A percentile compares a stretch with the other conserved stretches of the same genome.
Evolutionary conservation across 108 stramenopile species (phyloP).

Genomic region (Conticribra guillardii): DNA sequence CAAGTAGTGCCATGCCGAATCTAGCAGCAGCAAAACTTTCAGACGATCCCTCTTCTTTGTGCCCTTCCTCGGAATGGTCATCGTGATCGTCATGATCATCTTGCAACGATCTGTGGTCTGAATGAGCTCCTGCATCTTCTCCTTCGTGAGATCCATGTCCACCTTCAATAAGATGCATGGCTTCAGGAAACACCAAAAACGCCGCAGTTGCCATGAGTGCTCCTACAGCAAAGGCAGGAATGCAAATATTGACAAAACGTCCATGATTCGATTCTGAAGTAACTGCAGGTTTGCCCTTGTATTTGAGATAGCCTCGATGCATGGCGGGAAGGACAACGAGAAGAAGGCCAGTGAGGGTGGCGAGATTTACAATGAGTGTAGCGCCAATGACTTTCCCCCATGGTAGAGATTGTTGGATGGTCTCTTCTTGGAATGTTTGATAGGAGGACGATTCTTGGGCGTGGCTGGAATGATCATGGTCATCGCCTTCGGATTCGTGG

Average conservation of each 20-base stretch:
- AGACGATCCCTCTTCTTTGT: neutral
- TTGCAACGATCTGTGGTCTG: too few relatives aligned
- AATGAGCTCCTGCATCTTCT: constrained; percentile 10
- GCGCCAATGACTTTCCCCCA: constrained; percentile 60
- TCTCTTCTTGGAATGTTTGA: neutral
- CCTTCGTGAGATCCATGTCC: constrained; percentile 33
- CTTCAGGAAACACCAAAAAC: constrained; percentile 70
- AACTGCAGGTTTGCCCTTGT: too few relatives aligned
- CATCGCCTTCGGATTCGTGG: neutral
- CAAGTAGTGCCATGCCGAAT: constrained; percentile 69
- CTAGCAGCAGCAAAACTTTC: constrained; percentile 58
- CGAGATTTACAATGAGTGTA: constrained; percentile 58
- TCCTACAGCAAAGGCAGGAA: constrained; percentile 65
- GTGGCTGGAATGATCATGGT: neutral
- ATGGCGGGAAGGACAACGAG: constrained; percentile 35
- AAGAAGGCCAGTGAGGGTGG: constrained; percentile 56
- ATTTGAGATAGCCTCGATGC: constrained; percentile 1
- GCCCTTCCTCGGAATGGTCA: neutral
- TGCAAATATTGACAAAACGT: constrained; percentile 24
- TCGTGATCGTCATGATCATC: constrained; percentile 10
- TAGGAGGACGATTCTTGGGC: neutral
- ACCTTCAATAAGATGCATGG: constrained; percentile 44
- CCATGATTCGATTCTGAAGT: too few relatives aligned
- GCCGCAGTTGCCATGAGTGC: constrained; percentile 71
- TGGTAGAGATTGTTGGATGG: neutral